phyloP scores from a whole-genome alignment of 78 protist genomes.

The Dictyostelium firmibasis region DNA sequence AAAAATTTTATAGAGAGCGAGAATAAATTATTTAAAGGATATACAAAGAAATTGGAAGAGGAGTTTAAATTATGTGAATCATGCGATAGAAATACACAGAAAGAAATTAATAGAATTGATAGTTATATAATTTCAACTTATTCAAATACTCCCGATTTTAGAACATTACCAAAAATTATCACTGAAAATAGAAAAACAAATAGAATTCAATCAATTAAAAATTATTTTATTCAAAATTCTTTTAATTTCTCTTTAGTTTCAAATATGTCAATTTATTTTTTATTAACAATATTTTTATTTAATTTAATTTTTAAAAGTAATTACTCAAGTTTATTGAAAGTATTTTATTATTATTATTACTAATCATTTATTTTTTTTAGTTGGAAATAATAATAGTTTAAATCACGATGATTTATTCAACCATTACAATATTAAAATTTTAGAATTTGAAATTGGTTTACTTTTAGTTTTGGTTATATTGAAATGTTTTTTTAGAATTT shows the following conservation, averaged over 20 bases:
- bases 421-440: background rate
- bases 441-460: background rate
- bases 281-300: background rate
- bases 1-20: background rate
- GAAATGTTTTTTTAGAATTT: background rate
- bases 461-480: background rate
- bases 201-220: background rate
- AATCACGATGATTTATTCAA: background rate
- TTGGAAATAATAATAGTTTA: background rate
- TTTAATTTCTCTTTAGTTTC: background rate
- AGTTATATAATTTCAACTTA: background rate
- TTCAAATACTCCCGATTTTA: background rate
- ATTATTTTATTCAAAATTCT: background rate
- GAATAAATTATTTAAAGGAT: background rate
- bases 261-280: background rate
- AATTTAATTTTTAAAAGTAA: background rate
- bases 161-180: background rate
- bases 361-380: background rate
- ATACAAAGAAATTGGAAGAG: background rate
- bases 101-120: constrained; percentile 9
- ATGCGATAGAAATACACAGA: background rate
- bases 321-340: too few species aligned
- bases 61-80: constrained; percentile 8
- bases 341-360: background rate
- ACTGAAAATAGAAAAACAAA: background rate